Evolutionary conservation across 164 flowering plant species (phyloP), one percentile per base, ranked within the genome.

Genomic region (Malania oleifera): DNA sequence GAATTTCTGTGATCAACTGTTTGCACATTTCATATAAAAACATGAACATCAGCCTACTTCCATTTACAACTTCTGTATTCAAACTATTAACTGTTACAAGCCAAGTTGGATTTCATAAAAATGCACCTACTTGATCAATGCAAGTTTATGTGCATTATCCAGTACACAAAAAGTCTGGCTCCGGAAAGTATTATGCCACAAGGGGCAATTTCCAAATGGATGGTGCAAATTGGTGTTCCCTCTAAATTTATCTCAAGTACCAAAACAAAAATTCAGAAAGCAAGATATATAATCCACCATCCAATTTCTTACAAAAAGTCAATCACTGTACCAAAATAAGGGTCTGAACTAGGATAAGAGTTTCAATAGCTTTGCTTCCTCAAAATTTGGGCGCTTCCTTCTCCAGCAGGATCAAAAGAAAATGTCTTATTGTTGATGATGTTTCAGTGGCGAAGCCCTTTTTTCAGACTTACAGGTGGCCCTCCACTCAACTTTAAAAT

Each of bases 401-500:
- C n/a, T n/a, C n/a, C n/a, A n/a, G n/a, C n/a, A n/a, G 37, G 9
- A 38, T 12, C 41, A 38, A 38, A 2, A 38, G 41, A 38, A 2
- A 2, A 38, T 2, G 1, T 38, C 34, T 44, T 23, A 44, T 31
- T 54, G 28, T 28, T 11, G 45, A 22, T 11, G 45, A 22, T 48
- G 49, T 27, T 31, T 47, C 29, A 54, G 17, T 12, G 31, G 24
- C 24, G 22, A 38, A 18, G 55, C 11, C 22, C 19, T 2, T 13
- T 4, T 14, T 4, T 8, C 14, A 39, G 43, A 7, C 17, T 13
- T 13, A 2, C 6, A 5, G 46, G 13, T 28, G 2, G 40, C 58
- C 63, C 57, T 40, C 57, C 66, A 12, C 45, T n/a, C 10, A 52
- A 20, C 40, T 54, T 26, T 15, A 17, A 47, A 22, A 44, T 35